Percentiles rank a stretch among this genome's conserved stretches.
phyloP scores from a whole-genome alignment of 352 stramenopile species.

The Peronospora belbahrii region DNA sequence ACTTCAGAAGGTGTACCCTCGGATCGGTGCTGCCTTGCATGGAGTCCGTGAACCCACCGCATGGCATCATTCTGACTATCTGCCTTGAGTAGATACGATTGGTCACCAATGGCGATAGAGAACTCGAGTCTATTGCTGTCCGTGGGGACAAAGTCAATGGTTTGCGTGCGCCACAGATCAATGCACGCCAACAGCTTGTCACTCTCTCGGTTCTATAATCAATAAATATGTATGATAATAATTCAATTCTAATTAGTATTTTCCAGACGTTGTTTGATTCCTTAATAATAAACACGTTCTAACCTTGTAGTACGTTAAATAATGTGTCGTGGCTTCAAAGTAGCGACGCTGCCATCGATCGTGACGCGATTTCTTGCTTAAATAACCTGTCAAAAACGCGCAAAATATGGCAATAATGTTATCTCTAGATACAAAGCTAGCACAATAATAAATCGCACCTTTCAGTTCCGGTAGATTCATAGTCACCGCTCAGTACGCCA shows the following conservation, averaged over 20 bases:
- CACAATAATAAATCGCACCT: constrained; percentile 27
- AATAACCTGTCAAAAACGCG: constrained; percentile 54
- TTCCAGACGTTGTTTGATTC: not conserved
- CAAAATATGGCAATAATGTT: not conserved
- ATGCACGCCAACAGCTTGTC: constrained; percentile 86
- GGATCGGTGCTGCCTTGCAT: constrained; percentile 58
- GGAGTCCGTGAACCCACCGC: constrained; percentile 44
- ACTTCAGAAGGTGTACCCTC: constrained; percentile 69
- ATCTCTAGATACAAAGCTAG: not conserved
- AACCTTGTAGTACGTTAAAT: constrained; percentile 98
- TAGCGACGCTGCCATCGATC: constrained; percentile 94
- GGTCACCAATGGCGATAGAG: constrained; percentile 78
- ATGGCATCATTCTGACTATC: constrained; percentile 60
- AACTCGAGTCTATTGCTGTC: constrained; percentile 68
- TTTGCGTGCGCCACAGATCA: constrained; percentile 79
- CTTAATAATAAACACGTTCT: not conserved
- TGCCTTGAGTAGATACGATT: constrained; percentile 81
- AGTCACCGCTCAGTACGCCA: constrained; percentile 4
- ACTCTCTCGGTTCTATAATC: constrained; percentile 59
- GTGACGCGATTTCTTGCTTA: constrained; percentile 90
- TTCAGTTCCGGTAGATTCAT: constrained; percentile 82
- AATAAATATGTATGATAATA: not conserved
- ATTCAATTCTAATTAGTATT: not conserved
- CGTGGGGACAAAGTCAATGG: constrained; percentile 55
- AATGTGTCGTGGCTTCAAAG: constrained; percentile 97